phyloP scores from a whole-genome alignment of 352 stramenopile genomes.

The Pythium dissotocum region DNA sequence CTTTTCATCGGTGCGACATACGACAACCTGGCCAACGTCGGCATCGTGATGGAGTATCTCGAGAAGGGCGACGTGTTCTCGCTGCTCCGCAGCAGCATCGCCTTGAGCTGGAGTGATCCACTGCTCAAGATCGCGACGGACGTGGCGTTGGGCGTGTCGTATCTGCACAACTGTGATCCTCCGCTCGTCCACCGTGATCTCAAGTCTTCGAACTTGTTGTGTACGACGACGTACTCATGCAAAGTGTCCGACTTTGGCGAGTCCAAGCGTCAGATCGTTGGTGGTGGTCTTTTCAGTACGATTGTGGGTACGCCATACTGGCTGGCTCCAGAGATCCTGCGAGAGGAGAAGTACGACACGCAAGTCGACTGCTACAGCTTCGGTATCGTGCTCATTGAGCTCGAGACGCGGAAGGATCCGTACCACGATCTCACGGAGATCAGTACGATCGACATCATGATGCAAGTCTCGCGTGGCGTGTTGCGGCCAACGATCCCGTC shows the following conservation, averaged over 20 bases:
- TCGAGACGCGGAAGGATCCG: slow-evolving; percentile 73
- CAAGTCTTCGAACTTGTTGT: slow-evolving; percentile 80
- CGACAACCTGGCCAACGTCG: slow-evolving; percentile 77
- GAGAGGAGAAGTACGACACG: slow-evolving; percentile 77
- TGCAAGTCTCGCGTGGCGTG: slow-evolving; percentile 58
- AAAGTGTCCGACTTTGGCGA: slow-evolving; percentile 86
- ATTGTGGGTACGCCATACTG: slow-evolving; percentile 87
- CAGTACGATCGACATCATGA: slow-evolving; percentile 84
- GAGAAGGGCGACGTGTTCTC: slow-evolving; percentile 69
- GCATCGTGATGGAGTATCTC: slow-evolving; percentile 78
- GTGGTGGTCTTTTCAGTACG: slow-evolving; percentile 58
- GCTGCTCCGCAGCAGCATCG: slow-evolving; percentile 59
- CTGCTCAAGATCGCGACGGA: slow-evolving; percentile 82
- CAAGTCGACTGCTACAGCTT: slow-evolving; percentile 90
- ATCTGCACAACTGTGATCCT: slow-evolving; percentile 80
- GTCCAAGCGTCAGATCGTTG: slow-evolving; percentile 55
- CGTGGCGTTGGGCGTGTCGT: slow-evolving; percentile 77
- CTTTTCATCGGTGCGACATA: slow-evolving; percentile 86
- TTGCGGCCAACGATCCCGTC: slow-evolving; percentile 67
- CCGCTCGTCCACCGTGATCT: slow-evolving; percentile 82
- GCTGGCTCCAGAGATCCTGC: slow-evolving; percentile 83
- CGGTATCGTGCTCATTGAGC: slow-evolving; percentile 83
- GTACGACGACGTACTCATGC: slow-evolving; percentile 70
- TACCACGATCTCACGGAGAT: slow-evolving; percentile 62
- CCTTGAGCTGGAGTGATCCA: slow-evolving; percentile 76